Base-by-base conservation (phyloP, 257 asterid genomes). In the Cordia subcordata region DNA sequence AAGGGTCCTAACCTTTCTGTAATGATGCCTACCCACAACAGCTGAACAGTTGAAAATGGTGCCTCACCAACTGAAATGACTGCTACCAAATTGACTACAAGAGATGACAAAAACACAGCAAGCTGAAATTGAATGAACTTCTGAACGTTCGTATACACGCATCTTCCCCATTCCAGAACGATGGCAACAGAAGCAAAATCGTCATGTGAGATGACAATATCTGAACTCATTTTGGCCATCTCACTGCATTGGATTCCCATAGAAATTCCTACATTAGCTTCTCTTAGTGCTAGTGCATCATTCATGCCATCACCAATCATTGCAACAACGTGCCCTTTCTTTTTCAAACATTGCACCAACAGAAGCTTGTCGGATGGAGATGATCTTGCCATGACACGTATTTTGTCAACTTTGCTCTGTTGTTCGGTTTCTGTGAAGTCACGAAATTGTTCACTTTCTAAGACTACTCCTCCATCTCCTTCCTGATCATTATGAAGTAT, bases 71-170 rank as follows among this genome's bases (percentile, higher is more conserved):
- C 63, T 1, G 68, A 54, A 47, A 68, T 63, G 19, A 79, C 79
- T 19, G 79, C 73, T 11, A 68, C 61, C 22, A 77, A 72, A 64
- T 77, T 77, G 62, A 72, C 71, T 15, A 66, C 61, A 17, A 77
- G 57, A 4, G 82, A 79, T 15, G 76, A 79, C 47, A 77, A 67
- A 16, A 72, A 72, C 19, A 77, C 79, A 0, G 82, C 72, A 51
- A 77, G 78, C 57, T 76, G 81, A 49, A 77, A 77, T 52, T 77
- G 79, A 23, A 77, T 74, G 58, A 77, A 77, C 27, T 77, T 77
- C 37, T 77, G 76, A 47, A 77, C 72, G n/a, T 77, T 77, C 58
- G 49, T 60, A 27, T 77, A 77, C 33, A 77, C 79, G 39, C 70
- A 77, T 61, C 82, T 62, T 20, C 79, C 82, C 82, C 82, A 77